Evolutionary conservation across 768 basidiomycete species (phyloP).

Genomic region (Pleurotus salmoneostramineus): DNA sequence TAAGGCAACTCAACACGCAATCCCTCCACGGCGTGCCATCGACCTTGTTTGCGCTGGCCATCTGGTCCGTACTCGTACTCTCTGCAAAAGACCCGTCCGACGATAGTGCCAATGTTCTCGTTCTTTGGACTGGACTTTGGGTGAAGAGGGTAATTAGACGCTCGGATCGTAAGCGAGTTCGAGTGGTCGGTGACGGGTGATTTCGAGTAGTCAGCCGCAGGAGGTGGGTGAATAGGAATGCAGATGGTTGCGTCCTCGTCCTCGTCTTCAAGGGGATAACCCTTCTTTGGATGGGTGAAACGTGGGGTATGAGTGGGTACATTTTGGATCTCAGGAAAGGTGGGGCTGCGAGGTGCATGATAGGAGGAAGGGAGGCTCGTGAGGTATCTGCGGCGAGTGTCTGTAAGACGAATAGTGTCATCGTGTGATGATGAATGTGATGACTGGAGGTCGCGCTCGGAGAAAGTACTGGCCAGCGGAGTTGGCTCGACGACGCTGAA

Average conservation of each 20-base stretch:
- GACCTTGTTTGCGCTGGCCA: conserved; percentile 2
- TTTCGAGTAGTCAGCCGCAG: background rate
- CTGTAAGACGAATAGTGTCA: background rate
- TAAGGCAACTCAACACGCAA: conserved; percentile 1
- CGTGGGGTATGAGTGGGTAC: background rate
- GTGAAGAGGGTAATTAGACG: background rate
- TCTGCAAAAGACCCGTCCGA: conserved; percentile 5
- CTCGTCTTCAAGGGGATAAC: background rate
- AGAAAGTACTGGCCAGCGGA: background rate
- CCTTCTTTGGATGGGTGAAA: background rate
- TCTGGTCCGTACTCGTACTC: conserved; percentile 2
- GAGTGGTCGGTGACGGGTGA: background rate
- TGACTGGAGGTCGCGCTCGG: background rate
- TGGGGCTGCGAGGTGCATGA: background rate
- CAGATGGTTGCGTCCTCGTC: conserved; percentile 2
- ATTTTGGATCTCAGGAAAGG: background rate
- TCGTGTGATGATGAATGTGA: background rate
- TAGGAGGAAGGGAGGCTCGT: background rate
- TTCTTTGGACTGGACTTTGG: background rate
- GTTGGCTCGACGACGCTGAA: background rate
- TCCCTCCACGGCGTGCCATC: conserved; percentile 5
- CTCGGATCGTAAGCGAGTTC: background rate
- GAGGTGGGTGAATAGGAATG: background rate
- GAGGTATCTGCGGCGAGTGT: conserved; percentile 1
- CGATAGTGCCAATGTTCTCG: background rate